Evolutionary conservation across 257 asterid genomes (phyloP).

Genomic region (Nicotiana obtusifolia): DNA sequence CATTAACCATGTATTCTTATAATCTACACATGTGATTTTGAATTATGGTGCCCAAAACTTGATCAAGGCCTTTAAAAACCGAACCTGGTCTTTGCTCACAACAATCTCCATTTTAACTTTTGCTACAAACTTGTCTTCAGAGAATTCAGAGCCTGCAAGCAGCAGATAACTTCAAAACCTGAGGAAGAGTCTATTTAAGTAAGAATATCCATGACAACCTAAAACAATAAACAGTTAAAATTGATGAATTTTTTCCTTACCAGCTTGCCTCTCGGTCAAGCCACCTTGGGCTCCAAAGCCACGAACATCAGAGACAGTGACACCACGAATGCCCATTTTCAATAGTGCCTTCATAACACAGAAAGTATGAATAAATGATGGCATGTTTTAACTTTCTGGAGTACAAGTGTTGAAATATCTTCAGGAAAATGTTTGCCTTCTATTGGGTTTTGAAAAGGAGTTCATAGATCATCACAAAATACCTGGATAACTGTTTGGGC

Average conservation of each 20-base stretch:
- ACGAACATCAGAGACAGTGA: conserved; percentile 89
- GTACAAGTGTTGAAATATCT: background rate
- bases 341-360: conserved; percentile 56
- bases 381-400: background rate
- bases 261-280: conserved; percentile 87
- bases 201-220: background rate
- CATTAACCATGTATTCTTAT: background rate
- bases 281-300: conserved; percentile 99
- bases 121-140: conserved; percentile 74
- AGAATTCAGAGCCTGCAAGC: conserved; percentile 77
- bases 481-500: background rate
- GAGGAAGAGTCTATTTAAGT: background rate
- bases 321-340: conserved; percentile 94
- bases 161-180: background rate
- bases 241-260: conserved; percentile 27
- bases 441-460: background rate
- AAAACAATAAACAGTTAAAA: conserved; percentile 12
- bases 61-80: background rate
- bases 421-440: background rate
- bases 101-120: conserved; percentile 96
- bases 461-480: background rate
- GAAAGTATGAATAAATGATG: conserved; percentile 6
- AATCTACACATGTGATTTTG: background rate
- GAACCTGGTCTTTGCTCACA: conserved; percentile 88
- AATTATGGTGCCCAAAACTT: background rate